Conservation (phyloP, 495 filamentous ascomycete species). For the Recurvomyces mirabilis region DNA sequence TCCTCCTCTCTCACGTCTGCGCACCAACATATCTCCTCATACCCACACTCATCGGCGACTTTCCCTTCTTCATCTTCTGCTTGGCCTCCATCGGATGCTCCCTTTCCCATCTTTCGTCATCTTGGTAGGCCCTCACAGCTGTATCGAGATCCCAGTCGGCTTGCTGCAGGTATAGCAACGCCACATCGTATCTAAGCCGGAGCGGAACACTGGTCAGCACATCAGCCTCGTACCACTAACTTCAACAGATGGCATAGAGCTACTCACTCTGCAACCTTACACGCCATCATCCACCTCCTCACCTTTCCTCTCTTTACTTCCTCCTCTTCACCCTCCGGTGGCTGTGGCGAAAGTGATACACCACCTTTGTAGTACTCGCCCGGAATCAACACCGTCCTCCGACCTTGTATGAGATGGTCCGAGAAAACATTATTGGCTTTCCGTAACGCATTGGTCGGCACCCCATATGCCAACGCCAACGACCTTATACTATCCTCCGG, state of each 20-base stretch:
- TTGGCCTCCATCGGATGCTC: slow-evolving; percentile 46
- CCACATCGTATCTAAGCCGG: slow-evolving; percentile 51
- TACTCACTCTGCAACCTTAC: slow-evolving; percentile 54
- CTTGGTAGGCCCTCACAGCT: slow-evolving; percentile 49
- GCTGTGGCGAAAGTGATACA: slow-evolving; percentile 51
- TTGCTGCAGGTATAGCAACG: slow-evolving; percentile 57
- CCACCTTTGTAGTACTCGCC: slow-evolving; percentile 51
- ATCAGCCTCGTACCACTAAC: slow-evolving; percentile 20
- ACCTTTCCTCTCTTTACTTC: slow-evolving; percentile 53
- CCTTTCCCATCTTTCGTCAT: slow-evolving; percentile 61
- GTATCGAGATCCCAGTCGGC: slow-evolving; percentile 50
- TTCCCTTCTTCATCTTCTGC: slow-evolving; percentile 30
- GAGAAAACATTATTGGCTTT: slow-evolving; percentile 50
- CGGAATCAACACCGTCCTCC: slow-evolving; percentile 57
- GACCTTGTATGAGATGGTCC: slow-evolving; percentile 54
- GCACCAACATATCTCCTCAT: slow-evolving; percentile 23
- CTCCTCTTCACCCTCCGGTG: slow-evolving; percentile 57
- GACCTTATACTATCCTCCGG: slow-evolving; percentile 52
- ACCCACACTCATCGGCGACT: slow-evolving; percentile 15
- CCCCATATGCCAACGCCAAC: slow-evolving; percentile 54
- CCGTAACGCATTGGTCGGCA: slow-evolving; percentile 46
- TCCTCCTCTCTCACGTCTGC: no score
- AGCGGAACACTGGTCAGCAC: slow-evolving; percentile 25
- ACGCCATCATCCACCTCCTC: slow-evolving; percentile 58
- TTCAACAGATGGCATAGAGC: no score